Evolutionary conservation across 1,284 basidiomycete genomes (phyloP).

Genomic region (Cutaneotrichosporon sp.): DNA sequence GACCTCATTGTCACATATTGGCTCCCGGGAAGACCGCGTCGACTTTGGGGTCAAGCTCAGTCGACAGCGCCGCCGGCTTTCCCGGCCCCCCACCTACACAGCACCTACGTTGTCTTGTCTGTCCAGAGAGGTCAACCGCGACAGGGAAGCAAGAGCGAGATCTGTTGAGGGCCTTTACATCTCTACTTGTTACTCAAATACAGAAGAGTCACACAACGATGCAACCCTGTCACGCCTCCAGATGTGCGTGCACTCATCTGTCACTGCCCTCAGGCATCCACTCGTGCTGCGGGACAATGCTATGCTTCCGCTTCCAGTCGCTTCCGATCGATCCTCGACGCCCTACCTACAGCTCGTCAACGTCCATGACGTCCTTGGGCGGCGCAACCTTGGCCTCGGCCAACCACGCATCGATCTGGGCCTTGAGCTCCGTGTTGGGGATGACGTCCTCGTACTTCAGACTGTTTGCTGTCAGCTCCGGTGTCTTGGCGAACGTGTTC

Average conservation of each 20-base stretch:
- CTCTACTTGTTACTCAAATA: background rate
- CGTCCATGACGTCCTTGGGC: constrained; percentile 45
- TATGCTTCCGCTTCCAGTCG: background rate
- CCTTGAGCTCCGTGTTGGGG: constrained; percentile 67
- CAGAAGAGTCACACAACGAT: background rate
- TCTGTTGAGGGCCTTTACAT: background rate
- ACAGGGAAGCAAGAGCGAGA: too few relatives aligned
- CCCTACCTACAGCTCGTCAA: constrained; percentile 38
- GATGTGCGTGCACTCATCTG: background rate
- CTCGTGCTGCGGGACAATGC: background rate
- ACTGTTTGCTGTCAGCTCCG: constrained; percentile 27
- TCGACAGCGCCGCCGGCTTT: too few relatives aligned
- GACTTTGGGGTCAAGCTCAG: too few relatives aligned
- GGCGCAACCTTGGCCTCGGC: constrained; percentile 54
- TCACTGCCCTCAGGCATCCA: background rate
- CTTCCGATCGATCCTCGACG: background rate
- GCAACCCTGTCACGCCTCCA: background rate
- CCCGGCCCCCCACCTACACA: too few relatives aligned
- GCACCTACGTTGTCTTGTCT: too few relatives aligned
- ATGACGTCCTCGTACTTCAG: constrained; percentile 76
- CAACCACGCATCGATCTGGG: constrained; percentile 65
- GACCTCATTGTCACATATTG: too few relatives aligned
- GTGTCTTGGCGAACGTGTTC: background rate
- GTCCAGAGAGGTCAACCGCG: too few relatives aligned
- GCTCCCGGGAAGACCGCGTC: too few relatives aligned